Percentiles rank a stretch among this genome's conserved stretches.
Evolutionary conservation across 352 stramenopile species (phyloP).

Genomic region (Globisporangium lucens): DNA sequence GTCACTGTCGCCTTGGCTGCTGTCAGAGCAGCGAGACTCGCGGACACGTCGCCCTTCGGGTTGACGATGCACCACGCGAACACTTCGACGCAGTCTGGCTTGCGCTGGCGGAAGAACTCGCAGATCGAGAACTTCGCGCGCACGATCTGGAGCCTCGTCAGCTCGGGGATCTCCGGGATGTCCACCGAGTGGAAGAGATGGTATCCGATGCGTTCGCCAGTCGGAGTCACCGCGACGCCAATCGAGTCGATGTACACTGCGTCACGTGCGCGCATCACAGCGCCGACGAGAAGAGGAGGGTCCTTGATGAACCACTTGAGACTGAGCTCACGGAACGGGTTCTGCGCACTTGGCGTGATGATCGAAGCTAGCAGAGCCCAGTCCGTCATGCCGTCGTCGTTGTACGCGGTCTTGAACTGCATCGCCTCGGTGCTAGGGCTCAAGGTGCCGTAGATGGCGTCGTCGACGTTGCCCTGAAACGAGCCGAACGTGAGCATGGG

Average conservation of each 20-base stretch:
- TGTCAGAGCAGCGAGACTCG: background rate
- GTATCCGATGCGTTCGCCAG: background rate
- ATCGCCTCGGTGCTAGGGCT: too few species aligned
- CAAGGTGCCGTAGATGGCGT: too few species aligned
- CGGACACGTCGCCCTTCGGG: background rate
- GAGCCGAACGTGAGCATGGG: too few species aligned
- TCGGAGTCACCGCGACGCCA: background rate
- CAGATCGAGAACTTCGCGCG: background rate
- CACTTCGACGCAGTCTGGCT: background rate
- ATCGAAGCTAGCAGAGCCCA: background rate
- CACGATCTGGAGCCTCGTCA: background rate
- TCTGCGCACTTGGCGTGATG: background rate
- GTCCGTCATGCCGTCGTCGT: too few species aligned
- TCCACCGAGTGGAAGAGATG: conserved; percentile 1
- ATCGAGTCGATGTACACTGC: background rate
- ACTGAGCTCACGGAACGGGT: background rate
- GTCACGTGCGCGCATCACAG: background rate
- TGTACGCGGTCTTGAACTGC: too few species aligned
- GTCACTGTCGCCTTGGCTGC: background rate
- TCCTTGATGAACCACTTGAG: background rate
- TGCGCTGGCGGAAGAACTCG: conserved; percentile 6
- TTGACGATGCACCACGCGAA: background rate
- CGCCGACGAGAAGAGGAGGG: background rate
- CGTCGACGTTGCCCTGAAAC: too few species aligned
- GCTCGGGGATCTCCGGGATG: background rate